Conservation (phyloP, 805 yeast genomes). For the Saccharomyces mikatae region DNA sequence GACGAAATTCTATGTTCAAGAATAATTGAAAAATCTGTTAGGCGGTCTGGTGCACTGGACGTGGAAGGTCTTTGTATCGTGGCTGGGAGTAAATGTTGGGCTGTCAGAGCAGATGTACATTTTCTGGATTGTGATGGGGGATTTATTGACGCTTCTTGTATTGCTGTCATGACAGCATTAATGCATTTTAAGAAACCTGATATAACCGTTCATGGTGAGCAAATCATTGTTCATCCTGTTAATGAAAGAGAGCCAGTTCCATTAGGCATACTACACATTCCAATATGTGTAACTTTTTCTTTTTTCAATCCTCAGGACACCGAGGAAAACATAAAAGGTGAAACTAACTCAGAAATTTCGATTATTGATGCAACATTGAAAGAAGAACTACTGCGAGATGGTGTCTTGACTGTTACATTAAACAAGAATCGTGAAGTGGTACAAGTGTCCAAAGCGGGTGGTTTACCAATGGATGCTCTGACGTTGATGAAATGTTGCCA, state of each 20-base stretch:
- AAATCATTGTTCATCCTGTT: slow-evolving; percentile 56
- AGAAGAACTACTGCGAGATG: slow-evolving; percentile 72
- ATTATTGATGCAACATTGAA: slow-evolving; percentile 67
- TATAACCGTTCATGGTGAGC: slow-evolving; percentile 59
- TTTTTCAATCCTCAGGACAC: slow-evolving; percentile 62
- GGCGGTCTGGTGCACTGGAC: slow-evolving; percentile 86
- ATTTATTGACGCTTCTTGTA: slow-evolving; percentile 79
- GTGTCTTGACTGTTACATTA: slow-evolving; percentile 74
- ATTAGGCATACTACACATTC: slow-evolving; percentile 77
- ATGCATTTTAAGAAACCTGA: slow-evolving; percentile 81
- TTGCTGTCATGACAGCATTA: slow-evolving; percentile 82
- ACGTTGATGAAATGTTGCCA: slow-evolving; percentile 60
- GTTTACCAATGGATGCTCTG: slow-evolving; percentile 69
- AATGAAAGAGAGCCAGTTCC: slow-evolving; percentile 84
- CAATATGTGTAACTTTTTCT: slow-evolving; percentile 83
- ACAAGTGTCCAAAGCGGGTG: slow-evolving; percentile 86
- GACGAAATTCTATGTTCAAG: slow-evolving; percentile 76
- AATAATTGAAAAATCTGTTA: slow-evolving; percentile 82
- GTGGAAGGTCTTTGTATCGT: slow-evolving; percentile 83
- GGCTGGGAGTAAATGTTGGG: slow-evolving; percentile 90
- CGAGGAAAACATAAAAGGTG: slow-evolving; percentile 67
- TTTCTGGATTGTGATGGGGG: slow-evolving; percentile 90
- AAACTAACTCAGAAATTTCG: slow-evolving; percentile 48
- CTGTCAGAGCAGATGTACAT: slow-evolving; percentile 81
- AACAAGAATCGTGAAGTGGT: slow-evolving; percentile 88